These are phyloP conservation scores for Blastobotrys capitulatus DNA, from an alignment of 1,139 yeast species.

Conservation along the genomic window DNA sequence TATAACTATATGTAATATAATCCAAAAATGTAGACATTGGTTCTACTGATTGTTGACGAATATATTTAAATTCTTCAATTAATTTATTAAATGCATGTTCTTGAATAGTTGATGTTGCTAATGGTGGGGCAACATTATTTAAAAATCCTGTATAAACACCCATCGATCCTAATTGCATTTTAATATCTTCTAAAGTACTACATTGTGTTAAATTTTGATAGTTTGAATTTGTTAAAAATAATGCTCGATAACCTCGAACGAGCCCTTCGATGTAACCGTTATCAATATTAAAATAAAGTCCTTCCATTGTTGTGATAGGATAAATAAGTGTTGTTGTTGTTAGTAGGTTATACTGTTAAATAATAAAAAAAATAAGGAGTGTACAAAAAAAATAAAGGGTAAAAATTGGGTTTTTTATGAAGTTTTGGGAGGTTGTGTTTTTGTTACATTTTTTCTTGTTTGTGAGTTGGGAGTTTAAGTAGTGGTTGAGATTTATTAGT, in stretches of 20 bases:
- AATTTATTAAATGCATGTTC: conserved; percentile 70
- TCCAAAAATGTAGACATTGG: conserved; percentile 79
- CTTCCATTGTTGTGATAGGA: conserved; percentile 53
- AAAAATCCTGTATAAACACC: conserved; percentile 94
- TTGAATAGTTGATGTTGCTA: conserved; percentile 79
- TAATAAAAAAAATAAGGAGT: background rate
- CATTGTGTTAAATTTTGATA: conserved; percentile 93
- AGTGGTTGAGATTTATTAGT: no score
- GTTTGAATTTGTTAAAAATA: conserved; percentile 69
- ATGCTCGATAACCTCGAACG: conserved; percentile 89
- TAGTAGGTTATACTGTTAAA: no score
- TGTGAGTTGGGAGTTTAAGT: no score
- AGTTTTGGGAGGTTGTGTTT: no score
- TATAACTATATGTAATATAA: conserved; percentile 88
- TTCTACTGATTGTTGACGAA: conserved; percentile 78
- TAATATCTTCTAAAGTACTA: conserved; percentile 88
- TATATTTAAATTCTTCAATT: conserved; percentile 77
- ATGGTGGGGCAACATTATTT: conserved; percentile 72
- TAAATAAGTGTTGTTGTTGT: background rate
- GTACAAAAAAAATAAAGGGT: background rate
- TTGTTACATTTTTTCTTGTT: no score
- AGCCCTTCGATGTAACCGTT: conserved; percentile 89
- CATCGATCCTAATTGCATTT: conserved; percentile 77
- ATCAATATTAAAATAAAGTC: conserved; percentile 79
- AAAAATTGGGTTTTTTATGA: background rate